A percentile compares a stretch with the other conserved stretches of the same genome.
These are phyloP conservation scores for Isatis lusitanica DNA, from an alignment of 441 rosid species.

Conservation along the genomic window DNA sequence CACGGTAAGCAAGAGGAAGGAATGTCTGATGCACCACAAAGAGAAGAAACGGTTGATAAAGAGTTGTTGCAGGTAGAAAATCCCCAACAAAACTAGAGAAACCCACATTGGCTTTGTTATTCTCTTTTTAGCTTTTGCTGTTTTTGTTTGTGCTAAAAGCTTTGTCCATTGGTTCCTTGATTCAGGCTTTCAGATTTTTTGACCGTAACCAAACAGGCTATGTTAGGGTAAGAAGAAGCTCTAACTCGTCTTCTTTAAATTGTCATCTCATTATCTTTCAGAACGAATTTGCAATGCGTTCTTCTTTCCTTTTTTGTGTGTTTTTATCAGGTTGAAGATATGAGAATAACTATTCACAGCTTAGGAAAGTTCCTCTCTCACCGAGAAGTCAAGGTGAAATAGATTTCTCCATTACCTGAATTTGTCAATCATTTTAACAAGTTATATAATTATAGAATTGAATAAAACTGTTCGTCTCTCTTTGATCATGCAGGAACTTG, in stretches of 20 bases:
- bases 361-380: constrained; percentile 83
- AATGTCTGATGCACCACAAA: constrained; percentile 42
- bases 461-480: neutral
- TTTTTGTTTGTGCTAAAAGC: constrained; percentile 4
- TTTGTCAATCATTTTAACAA: neutral
- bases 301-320: neutral
- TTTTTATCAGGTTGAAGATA: constrained; percentile 81
- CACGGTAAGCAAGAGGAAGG: constrained; percentile 39
- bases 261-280: neutral
- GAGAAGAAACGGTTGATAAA: constrained; percentile 59
- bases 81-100: neutral
- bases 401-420: constrained; percentile 10
- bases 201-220: constrained; percentile 88
- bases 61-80: constrained; percentile 74
- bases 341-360: constrained; percentile 84
- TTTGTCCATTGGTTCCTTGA: constrained; percentile 17
- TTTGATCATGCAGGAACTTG: constrained; percentile 69
- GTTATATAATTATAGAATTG: neutral
- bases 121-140: neutral
- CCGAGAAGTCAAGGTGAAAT: constrained; percentile 83
- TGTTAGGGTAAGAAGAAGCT: constrained; percentile 58
- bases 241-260: neutral
- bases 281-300: neutral
- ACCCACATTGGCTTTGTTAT: neutral
- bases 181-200: constrained; percentile 94